Conservation (phyloP, 176 grass and related monocot species). For the Phoenix roebelenii region DNA sequence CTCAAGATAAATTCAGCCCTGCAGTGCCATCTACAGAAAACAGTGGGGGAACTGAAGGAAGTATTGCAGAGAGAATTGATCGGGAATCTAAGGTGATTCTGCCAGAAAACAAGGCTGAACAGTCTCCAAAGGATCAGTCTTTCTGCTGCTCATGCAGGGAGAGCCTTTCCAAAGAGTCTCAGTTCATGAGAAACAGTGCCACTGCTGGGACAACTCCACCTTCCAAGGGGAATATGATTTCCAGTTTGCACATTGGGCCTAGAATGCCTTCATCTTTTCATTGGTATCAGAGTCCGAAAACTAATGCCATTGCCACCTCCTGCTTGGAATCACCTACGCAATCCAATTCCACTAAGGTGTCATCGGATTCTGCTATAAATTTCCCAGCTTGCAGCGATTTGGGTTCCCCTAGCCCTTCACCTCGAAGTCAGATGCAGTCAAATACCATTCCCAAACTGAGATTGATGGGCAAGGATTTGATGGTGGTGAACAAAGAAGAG, state of each 20-base stretch:
- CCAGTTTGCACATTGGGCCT: conserved; percentile 57
- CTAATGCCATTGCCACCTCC: conserved; percentile 29
- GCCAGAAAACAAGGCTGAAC: conserved; percentile 22
- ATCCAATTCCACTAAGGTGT: conserved; percentile 26
- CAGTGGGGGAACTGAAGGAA: conserved; percentile 26
- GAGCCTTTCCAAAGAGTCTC: conserved; percentile 52
- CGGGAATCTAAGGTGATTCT: conserved; percentile 18
- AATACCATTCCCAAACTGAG: conserved; percentile 65
- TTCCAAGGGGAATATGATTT: conserved; percentile 42
- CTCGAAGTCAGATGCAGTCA: conserved; percentile 44
- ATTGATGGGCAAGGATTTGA: conserved; percentile 90
- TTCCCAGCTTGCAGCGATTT: conserved; percentile 15
- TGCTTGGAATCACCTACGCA: conserved; percentile 35
- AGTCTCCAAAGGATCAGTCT: conserved; percentile 30
- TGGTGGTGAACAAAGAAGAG: conserved; percentile 88
- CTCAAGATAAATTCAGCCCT: conserved; percentile 1
- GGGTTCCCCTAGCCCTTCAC: conserved; percentile 34
- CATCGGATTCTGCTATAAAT: conserved; percentile 27
- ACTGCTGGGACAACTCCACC: conserved; percentile 15
- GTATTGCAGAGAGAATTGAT: conserved; percentile 18
- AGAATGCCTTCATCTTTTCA: conserved; percentile 56
- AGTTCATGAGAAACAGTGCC: conserved; percentile 20
- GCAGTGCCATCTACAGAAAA: conserved; percentile 25
- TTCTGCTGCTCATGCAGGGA: conserved; percentile 64
- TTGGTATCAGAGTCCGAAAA: conserved; percentile 44